phyloP scores from a whole-genome alignment of 352 stramenopile species.

The Sclerospora graminicola region DNA sequence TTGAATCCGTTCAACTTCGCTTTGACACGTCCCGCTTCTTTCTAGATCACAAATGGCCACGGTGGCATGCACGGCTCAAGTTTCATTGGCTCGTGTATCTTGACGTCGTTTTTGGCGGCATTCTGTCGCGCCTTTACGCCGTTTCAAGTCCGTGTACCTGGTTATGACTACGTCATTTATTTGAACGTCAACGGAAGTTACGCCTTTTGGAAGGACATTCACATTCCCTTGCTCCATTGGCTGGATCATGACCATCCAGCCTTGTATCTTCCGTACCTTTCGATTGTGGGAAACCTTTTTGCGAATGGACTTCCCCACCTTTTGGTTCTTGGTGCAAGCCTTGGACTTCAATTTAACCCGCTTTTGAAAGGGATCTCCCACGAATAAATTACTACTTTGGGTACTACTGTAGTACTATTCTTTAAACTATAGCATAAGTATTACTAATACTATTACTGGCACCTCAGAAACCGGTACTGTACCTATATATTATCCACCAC shows the following conservation, averaged over 20 bases:
- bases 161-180: conserved; percentile 63
- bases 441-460: too few relatives aligned
- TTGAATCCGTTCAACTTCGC: too few relatives aligned
- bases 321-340: conserved; percentile 44
- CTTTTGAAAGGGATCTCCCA: conserved; percentile 33
- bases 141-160: conserved; percentile 51
- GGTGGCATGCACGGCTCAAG: conserved; percentile 68
- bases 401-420: too few relatives aligned
- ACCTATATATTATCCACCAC: too few relatives aligned
- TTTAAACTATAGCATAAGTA: too few relatives aligned
- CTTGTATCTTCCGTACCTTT: conserved; percentile 65
- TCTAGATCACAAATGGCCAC: conserved; percentile 49
- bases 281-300: conserved; percentile 50
- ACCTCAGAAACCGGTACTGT: too few relatives aligned
- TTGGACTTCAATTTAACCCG: conserved; percentile 43
- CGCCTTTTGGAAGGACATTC: conserved; percentile 77
- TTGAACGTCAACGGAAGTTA: conserved; percentile 78
- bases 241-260: conserved; percentile 58
- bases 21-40: background rate
- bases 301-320: conserved; percentile 66
- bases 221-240: conserved; percentile 59
- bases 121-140: conserved; percentile 52
- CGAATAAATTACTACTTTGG: too few relatives aligned
- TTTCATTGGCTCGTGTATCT: conserved; percentile 38
- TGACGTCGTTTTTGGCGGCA: conserved; percentile 51